Base-by-base conservation (phyloP, 176 grass and related monocot genomes). In the Puya raimondii region DNA sequence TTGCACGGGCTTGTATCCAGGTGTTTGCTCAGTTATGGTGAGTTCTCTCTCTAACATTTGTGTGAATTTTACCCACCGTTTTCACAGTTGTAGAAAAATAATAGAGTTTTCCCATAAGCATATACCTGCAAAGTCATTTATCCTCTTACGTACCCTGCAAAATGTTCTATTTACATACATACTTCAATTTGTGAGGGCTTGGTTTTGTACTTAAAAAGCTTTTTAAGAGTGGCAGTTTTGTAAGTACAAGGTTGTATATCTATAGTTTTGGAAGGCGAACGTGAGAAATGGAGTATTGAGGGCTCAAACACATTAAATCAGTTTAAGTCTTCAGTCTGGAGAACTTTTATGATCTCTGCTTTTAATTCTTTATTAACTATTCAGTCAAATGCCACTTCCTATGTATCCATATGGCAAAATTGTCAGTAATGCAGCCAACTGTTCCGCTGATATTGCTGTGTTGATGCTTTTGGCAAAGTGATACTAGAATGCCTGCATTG, bases 11-110 rank as follows among this genome's bases (percentile, higher is more conserved):
- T 76, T 97, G 63, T 97, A 97, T 80, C 94, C 94, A 63, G 94
- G 94, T 84, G 89, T 99, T 77, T 93, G 84, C 4, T 99, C 94
- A 77, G 84, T 99, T 82, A 82, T 99, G 84, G 94, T 99, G 78
- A 83, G 74, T 77, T 48, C 48, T 80, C 69, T 2, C 49, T 82
- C 33, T 42, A 42, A 42, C 33, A 42, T 42, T 42, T 7, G 5
- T 42, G 33, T 42, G 33, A 42, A 42, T 42, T 42, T 42, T 42
- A 42, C 33, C 4, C 33, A 7, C 33, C 33, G 33, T 42, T 42
- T 42, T 69, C 61, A 14, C 27, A 70, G 52, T 70, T 42, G 33
- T 42, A 42, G 33, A 6, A 42, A 42, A 42, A 42, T 42, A 42
- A 42, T 7, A 42, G 4, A 42, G 33, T 42, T 42, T 42, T 42